Evolutionary conservation across 352 stramenopile genomes (phyloP), one percentile per base, ranked within the genome.

Genomic region (Phytophthora foliorum): DNA sequence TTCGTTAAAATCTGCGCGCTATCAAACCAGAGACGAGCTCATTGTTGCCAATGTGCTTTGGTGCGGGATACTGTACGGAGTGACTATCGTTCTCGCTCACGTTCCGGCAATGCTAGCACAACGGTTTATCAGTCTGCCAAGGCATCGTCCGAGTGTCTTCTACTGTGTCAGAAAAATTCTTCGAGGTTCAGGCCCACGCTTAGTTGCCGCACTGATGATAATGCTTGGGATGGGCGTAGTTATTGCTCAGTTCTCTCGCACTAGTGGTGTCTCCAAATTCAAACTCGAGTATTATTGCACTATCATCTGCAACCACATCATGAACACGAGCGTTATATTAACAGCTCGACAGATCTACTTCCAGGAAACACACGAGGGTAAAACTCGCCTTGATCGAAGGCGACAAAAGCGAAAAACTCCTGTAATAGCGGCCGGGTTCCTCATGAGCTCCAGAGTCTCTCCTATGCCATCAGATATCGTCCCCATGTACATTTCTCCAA

Each of bases 231-330:
- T 64, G n/a, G 61, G 44, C 17, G 41, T 59, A 27, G 21, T 69
- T 11, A 46, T 72, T 24, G 48, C 46, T 31, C 31, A 48, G 31
- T 16, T 54, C 13, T 48, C 56, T 52, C 51, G 17, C 6, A 41
- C 19, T 8, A 25, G 57, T 8, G 42, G n/a, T 1, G 8, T 69
- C 9, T 61, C 50, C 14, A 69, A 67, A n/a, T 45, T 77, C 39
- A 77, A 72, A 21, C 14, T 66, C 22, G 67, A 81, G 17, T 80
- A 76, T 55, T 84, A 84, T 53, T 32, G 58, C 44, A 60, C 48
- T 3, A 54, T 60, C 10, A 10, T 74, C 5, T 51, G 65, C 22
- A 72, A 64, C 16, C 53, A 65, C 9, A 31, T 58, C 4, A 75
- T 71, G 45, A 72, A 69, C 39, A 72, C 76, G 3, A 63, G 48